Percentiles rank a stretch among this genome's conserved stretches.
phyloP scores from a whole-genome alignment of 108 stramenopile genomes.

The Pseudonitzschia multiseries region DNA sequence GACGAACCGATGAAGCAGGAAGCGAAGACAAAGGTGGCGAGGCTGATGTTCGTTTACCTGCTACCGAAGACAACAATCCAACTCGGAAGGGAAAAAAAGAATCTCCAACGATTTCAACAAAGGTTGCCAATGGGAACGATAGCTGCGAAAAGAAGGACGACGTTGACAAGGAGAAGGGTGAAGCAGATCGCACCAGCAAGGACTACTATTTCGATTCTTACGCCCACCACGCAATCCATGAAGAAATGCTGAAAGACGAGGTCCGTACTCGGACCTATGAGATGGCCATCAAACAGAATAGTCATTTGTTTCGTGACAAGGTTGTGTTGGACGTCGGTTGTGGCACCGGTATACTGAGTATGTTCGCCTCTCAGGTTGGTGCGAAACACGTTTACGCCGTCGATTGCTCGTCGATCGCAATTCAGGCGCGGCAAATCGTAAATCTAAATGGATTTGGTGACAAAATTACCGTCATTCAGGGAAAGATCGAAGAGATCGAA shows the following conservation, averaged over 20 bases:
- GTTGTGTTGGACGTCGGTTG: constrained; percentile 95
- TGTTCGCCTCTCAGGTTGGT: constrained; percentile 93
- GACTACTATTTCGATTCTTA: constrained; percentile 96
- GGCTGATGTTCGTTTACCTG: too few species aligned
- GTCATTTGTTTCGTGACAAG: constrained; percentile 80
- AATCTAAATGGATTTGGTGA: constrained; percentile 80
- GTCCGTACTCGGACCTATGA: constrained; percentile 90
- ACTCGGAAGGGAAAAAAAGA: neutral
- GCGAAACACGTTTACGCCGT: constrained; percentile 92
- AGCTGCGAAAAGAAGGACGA: neutral
- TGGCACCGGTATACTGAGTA: constrained; percentile 91
- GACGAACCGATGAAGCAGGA: neutral
- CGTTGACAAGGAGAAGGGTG: constrained; percentile 6
- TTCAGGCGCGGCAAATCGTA: constrained; percentile 82
- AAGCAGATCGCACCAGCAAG: constrained; percentile 61
- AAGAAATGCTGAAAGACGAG: constrained; percentile 97
- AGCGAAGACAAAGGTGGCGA: too few species aligned
- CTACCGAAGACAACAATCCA: neutral
- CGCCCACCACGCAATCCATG: constrained; percentile 94
- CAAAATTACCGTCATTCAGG: constrained; percentile 80
- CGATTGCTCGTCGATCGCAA: constrained; percentile 88
- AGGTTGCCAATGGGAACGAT: neutral
- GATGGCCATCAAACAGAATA: constrained; percentile 81
- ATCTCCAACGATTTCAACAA: neutral
- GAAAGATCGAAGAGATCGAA: constrained; percentile 92